Conservation (phyloP, 1,284 basidiomycete genomes). For the Ganoderma multipileum region DNA sequence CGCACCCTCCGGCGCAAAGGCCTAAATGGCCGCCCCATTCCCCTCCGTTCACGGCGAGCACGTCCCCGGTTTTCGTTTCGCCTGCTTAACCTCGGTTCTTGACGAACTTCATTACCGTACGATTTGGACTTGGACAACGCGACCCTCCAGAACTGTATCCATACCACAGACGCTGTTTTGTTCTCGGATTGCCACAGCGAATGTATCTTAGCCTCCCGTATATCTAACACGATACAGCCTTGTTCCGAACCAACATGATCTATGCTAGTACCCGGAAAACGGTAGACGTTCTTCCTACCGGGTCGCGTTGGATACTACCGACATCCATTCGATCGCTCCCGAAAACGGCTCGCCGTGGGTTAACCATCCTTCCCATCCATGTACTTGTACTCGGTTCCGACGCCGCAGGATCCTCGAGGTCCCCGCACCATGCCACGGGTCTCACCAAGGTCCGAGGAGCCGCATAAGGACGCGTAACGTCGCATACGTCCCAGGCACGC, state of each 20-base stretch:
- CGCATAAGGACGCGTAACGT: neutral
- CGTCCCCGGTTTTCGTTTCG: neutral
- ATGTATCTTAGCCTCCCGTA: neutral
- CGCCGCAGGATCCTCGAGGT: neutral
- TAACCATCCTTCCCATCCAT: neutral
- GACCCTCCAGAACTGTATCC: neutral
- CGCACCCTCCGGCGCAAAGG: neutral
- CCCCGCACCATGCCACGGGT: neutral
- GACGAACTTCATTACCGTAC: neutral
- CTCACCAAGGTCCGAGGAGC: neutral
- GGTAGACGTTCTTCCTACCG: too few relatives aligned
- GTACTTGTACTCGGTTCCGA: neutral
- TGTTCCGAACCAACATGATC: neutral
- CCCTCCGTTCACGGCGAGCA: neutral
- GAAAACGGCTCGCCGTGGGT: too few relatives aligned
- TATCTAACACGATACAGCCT: neutral
- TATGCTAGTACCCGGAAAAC: too few relatives aligned
- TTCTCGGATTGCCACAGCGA: neutral
- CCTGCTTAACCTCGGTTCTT: neutral
- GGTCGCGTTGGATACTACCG: too few relatives aligned
- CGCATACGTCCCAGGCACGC: neutral
- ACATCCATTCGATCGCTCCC: too few relatives aligned
- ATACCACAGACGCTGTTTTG: neutral
- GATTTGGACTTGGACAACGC: neutral
- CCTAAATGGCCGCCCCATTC: neutral